Base-by-base conservation (phyloP, 345 rosid species). In the Clarkia xantiana region DNA sequence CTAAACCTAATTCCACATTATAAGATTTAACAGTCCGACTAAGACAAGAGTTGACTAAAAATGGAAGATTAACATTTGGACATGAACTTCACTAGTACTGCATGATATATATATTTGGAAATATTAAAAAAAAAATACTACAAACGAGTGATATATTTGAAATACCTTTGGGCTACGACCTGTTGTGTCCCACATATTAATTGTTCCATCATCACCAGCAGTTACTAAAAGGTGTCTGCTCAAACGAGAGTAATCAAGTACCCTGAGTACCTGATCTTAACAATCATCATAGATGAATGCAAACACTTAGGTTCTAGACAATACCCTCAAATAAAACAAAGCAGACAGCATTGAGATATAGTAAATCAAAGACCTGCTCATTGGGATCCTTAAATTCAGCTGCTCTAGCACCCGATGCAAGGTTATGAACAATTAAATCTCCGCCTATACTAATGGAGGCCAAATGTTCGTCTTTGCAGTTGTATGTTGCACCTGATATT, bases 191-290 rank as follows among this genome's bases (percentile, higher is more conserved):
- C 99, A 93, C 60, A 93, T 68, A 71, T 80, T 93, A 20, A 82
- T 72, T 49, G 99, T 80, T 11, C 99, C 99, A 70, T 93, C 99
- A 79, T 93, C 96, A 49, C 99, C 99, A 40, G 99, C 90, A 60
- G 96, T 84, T 49, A 77, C 84, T 74, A 93, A 71, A 63, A 93
- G 84, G 62, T 87, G 99, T 25, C 95, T 78, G 66, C 94, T 84
- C 58, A 69, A 67, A 67, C 88, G 70, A 40, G 99, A 87, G 81
- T 84, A 87, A 65, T 93, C 99, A 67, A 93, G 94, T 76, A 84
- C 89, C 77, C 87, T 81, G 51, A 93, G 69, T 58, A 84, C 94
- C 96, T 87, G 96, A 74, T 79, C 94, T 84, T 87, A 70, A 79
- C 5, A 71, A 43, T 42, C 36, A 60, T 53, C 64, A 63, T 58